Base-by-base conservation (phyloP, 75 land plant genomes). In the Azolla pinnata region DNA sequence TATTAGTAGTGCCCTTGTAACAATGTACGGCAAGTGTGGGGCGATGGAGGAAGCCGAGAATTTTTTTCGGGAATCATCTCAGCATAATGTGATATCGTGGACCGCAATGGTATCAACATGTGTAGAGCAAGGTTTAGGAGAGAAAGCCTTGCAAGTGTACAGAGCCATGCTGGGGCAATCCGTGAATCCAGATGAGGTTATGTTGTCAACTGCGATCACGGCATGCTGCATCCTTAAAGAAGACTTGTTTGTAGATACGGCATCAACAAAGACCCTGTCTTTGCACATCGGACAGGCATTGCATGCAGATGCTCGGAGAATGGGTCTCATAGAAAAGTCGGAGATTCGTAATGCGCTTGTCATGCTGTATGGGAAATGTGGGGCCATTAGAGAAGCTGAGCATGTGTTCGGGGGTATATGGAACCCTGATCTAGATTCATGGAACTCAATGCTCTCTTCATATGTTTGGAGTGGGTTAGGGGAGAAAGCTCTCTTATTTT, bases 301-400 rank as follows among this genome's bases (percentile, higher is more conserved):
- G n/a, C 68, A 72, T 68, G 53, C 48, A 9, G 33, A 63, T 62
- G 49, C 54, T 38, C 1, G 54, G 30, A 68, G 61, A 57, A 46
- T 18, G 58, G 75, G 80, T 29, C 27, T 59, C 38, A 29, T 27
- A 35, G 19, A 26, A 0, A 44, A 59, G 33, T 19, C 14, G 21
- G 28, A n/a, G 0, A 25, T 49, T 1, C 7, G 34, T 2, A 50
- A 62, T 18, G 59, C 67, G 4, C 42, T 65, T 31, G 16, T 65
- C 4, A 42, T 19, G 9, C 40, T 56, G 33, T 65, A 65, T 56
- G 23, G 59, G 8, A 55, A 65, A 55, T 65, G 59, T 50, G 69
- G 69, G 8, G 38, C n/a, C 28, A 49, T 67, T 20, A 29, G 25
- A 9, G 38, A 29, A 31, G 61, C 69, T 31, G 38, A 14, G n/a